Evolutionary conservation across 2,329 filamentous ascomycete species (phyloP), one percentile per base, ranked within the genome.

Genomic region (Chaetomiaceae sp.): DNA sequence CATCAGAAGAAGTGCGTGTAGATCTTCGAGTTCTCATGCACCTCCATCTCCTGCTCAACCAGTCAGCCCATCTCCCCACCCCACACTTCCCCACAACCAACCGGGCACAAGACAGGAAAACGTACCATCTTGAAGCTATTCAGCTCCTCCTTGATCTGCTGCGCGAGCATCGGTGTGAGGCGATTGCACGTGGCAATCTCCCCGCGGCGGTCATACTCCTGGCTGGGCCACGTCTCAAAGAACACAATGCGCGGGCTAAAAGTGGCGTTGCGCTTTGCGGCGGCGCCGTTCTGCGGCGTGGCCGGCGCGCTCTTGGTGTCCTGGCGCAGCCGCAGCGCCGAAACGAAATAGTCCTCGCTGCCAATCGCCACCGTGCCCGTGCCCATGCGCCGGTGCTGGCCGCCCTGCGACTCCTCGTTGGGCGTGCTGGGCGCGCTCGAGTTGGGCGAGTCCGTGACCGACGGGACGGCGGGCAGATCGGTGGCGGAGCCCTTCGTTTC

Each of bases 1-100:
- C 58, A 58, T 91, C 80, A 98, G 76, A 98, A 97, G 79, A 98
- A 98, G 78, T 98, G 93, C 60, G 93, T 98, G 75, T 98, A 96
- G 62, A 96, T 90, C 74, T 97, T 98, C 57, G 93, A 97, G 65
- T 85, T 88, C 70, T 97, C 93, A 67, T 98, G 93, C 61, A 98
- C 93, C 74, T 97, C 93, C 93, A 98, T 98, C 73, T 98, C 93
- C 93, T 97, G 9, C 10, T 27, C n/a, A 1, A 29, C 2, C 7
- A 5, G 7, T 10, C 5, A n/a, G 29, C 11, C 4, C n/a, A n/a
- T n/a, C n/a, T n/a, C n/a, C n/a, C n/a, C n/a, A n/a, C n/a, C n/a
- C n/a, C n/a, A n/a, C n/a, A n/a, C n/a, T n/a, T n/a, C n/a, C n/a
- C n/a, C n/a, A n/a, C n/a, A n/a, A n/a, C n/a, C n/a, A n/a, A n/a